Evolutionary conservation across 306 rosid genomes (phyloP).

Genomic region (Prosopis cineraria): DNA sequence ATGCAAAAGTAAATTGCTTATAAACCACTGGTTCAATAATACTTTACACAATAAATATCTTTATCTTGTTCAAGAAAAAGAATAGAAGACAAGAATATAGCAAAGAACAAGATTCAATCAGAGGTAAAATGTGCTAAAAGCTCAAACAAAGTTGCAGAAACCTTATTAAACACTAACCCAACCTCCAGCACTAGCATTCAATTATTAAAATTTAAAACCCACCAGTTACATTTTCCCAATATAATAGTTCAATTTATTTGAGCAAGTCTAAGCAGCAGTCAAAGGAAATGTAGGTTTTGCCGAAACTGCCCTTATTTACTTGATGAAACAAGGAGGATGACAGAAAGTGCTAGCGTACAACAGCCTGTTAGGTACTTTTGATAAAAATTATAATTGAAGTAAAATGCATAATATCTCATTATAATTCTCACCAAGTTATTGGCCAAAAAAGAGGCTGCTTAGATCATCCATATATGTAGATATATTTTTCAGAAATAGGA

Average conservation of each 20-base stretch:
- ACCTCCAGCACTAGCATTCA: background rate
- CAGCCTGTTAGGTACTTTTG: background rate
- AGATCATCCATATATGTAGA: background rate
- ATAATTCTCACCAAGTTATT: background rate
- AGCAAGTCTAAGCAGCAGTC: background rate
- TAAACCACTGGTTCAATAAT: constrained; percentile 1
- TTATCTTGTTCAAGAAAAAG: background rate
- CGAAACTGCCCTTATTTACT: background rate
- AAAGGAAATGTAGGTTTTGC: background rate
- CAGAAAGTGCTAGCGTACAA: background rate
- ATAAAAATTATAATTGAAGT: background rate
- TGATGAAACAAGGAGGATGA: background rate
- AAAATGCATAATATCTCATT: background rate
- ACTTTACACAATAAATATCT: background rate
- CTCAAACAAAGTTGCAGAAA: constrained; percentile 11
- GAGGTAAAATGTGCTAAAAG: constrained; percentile 1
- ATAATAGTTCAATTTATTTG: background rate
- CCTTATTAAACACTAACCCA: constrained; percentile 4
- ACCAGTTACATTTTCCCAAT: background rate
- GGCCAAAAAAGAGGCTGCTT: background rate
- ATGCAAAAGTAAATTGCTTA: constrained; percentile 17
- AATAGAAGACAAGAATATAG: background rate
- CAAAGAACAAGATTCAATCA: background rate
- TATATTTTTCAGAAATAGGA: background rate
- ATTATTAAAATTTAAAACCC: background rate